phyloP scores from a whole-genome alignment of 768 basidiomycete species.

The Gelatoporia subvermispora region DNA sequence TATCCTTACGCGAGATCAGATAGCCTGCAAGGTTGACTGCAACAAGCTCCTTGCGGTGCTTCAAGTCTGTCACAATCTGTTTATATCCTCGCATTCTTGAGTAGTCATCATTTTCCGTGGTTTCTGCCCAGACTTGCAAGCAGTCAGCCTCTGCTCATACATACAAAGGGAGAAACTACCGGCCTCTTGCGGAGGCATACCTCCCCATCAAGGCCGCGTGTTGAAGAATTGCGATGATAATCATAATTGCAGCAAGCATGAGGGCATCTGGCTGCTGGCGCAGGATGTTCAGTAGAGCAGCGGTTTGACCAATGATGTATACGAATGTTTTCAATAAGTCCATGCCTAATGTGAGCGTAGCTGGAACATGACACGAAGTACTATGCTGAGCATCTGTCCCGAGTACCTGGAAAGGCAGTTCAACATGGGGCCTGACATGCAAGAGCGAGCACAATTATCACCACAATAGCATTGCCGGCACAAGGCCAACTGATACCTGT shows the following conservation, averaged over 20 bases:
- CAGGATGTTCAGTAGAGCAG: too few species aligned
- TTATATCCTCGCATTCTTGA: slow-evolving; percentile 63
- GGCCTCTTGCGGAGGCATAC: slow-evolving; percentile 31
- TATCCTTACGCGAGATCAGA: slow-evolving; percentile 49
- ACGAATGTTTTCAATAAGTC: slow-evolving; percentile 60
- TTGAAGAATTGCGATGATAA: too few species aligned
- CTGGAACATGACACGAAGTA: slow-evolving; percentile 21
- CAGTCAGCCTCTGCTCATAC: background rate
- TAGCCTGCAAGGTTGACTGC: slow-evolving; percentile 57
- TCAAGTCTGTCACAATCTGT: slow-evolving; percentile 43
- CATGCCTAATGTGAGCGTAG: background rate
- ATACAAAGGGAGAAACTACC: background rate
- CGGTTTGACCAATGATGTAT: slow-evolving; percentile 54
- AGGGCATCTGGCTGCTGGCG: background rate
- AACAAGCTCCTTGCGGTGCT: slow-evolving; percentile 70
- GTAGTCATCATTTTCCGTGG: slow-evolving; percentile 57
- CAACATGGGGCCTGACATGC: too few species aligned
- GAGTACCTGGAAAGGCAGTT: slow-evolving; percentile 54
- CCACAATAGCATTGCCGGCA: slow-evolving; percentile 34
- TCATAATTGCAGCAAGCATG: too few species aligned
- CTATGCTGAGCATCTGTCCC: slow-evolving; percentile 60
- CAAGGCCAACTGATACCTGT: slow-evolving; percentile 32
- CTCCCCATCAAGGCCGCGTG: slow-evolving; percentile 39
- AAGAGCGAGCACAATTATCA: too few species aligned
- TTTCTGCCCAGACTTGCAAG: slow-evolving; percentile 62